Base-by-base conservation (phyloP, 2,329 filamentous ascomycete genomes). In the Phyllosticta paracitricarpa region DNA sequence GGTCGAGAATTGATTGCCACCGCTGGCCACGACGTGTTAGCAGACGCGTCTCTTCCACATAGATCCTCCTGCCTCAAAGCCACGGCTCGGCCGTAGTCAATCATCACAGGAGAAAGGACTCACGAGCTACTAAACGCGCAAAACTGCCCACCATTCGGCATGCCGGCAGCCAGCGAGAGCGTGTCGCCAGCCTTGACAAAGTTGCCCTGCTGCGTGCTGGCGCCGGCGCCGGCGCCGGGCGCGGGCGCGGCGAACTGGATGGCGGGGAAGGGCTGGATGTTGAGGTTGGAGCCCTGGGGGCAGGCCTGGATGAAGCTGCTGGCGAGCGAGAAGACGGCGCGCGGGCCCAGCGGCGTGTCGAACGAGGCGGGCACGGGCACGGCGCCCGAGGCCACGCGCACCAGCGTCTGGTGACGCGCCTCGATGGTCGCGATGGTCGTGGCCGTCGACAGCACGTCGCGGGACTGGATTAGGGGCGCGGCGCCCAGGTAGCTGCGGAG, bases 361-460 rank as follows among this genome's bases (percentile, higher is more conserved):
- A 91, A 89, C 26, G 87, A 81, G 69, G 84, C 82, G 3, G 88
- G 85, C 3, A 88, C 81, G 59, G 87, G 83, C 61, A 82, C 76
- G 60, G 79, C 76, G 62, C 81, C 79, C 22, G 80, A 77, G 51
- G 83, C 84, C 62, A 80, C 76, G 65, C 88, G 85, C 73, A 91
- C 84, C 73, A 88, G 85, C 64, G 85, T 86, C 75, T 89, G 86
- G 75, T 91, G 88, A 62, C 88, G 82, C 28, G 87, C 81, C 76
- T 91, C 88, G 63, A 89, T 81, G 25, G 87, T 88, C 54, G 89
- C 81, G 71, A 91, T 91, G 57, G 83, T 83, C 9, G 81, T 88
- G 2, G 88, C 88, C 22, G 84, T 83, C 63, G 81, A 78, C 57
- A 91, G 83, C 64, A 89, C 82, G 57, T 77, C 78, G 57, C 79